phyloP scores from a whole-genome alignment of 129 eudicot genomes.

The Lactuca saligna region DNA sequence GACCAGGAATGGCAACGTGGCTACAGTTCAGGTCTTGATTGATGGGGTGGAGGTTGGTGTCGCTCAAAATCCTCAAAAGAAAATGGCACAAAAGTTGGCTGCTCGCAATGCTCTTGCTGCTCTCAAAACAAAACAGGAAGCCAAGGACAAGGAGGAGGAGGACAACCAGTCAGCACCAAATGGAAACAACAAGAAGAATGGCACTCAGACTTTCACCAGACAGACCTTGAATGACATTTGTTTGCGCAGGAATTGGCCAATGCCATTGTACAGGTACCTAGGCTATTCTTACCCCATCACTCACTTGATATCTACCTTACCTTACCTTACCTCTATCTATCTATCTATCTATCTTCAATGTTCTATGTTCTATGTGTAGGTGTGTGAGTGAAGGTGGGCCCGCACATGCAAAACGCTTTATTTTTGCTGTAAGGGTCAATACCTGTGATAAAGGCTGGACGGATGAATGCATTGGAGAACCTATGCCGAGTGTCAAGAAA shows the following conservation, averaged over 20 bases:
- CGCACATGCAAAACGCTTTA: slow-evolving; percentile 92
- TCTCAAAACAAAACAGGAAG: slow-evolving; percentile 69
- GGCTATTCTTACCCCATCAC: no score
- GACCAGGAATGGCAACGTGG: slow-evolving; percentile 79
- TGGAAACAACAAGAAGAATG: slow-evolving; percentile 66
- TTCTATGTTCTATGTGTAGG: slow-evolving; percentile 32
- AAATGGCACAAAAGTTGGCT: slow-evolving; percentile 98
- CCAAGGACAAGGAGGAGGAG: slow-evolving; percentile 40
- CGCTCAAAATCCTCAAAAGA: slow-evolving; percentile 92
- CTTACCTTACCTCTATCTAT: no score
- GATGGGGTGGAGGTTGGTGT: slow-evolving; percentile 81
- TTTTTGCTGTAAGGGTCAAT: slow-evolving; percentile 83
- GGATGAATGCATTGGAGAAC: slow-evolving; percentile 92
- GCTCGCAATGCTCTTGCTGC: slow-evolving; percentile 92
- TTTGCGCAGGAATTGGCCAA: slow-evolving; percentile 97
- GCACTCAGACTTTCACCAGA: slow-evolving; percentile 80
- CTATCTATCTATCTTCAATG: no score
- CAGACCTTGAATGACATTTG: slow-evolving; percentile 97
- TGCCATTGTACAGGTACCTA: slow-evolving; percentile 86
- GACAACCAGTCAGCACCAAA: slow-evolving; percentile 30
- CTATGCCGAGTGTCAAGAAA: slow-evolving; percentile 99
- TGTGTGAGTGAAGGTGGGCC: slow-evolving; percentile 97
- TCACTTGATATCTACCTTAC: no score
- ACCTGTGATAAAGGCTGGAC: slow-evolving; percentile 95
- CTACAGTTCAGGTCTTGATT: slow-evolving; percentile 83